These are phyloP conservation scores for Crithidia bombi DNA, from an alignment of 208 protist species.

Conservation along the genomic window DNA sequence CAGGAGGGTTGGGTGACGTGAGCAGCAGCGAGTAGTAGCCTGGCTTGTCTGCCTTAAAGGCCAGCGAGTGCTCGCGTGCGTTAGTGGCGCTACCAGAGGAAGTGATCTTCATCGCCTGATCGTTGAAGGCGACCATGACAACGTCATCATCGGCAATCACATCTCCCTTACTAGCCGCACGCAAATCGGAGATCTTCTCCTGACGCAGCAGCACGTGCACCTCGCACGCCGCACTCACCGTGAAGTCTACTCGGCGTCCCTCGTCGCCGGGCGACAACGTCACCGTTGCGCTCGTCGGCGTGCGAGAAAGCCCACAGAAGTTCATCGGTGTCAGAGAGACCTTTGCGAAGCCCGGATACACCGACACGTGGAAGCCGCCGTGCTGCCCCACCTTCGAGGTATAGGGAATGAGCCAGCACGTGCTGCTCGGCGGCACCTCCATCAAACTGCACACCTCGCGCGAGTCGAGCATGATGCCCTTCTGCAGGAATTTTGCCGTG, in stretches of 20 bases:
- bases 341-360: slow-evolving; percentile 83
- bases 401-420: slow-evolving; percentile 84
- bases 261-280: slow-evolving; percentile 52
- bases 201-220: slow-evolving; percentile 85
- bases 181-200: slow-evolving; percentile 52
- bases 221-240: slow-evolving; percentile 53
- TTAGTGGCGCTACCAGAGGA: slow-evolving; percentile 72
- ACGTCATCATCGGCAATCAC: slow-evolving; percentile 68
- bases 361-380: slow-evolving; percentile 73
- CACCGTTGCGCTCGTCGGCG: slow-evolving; percentile 48
- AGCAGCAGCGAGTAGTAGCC: slow-evolving; percentile 70
- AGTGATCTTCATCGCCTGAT: slow-evolving; percentile 57
- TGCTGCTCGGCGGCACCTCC: slow-evolving; percentile 66
- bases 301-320: slow-evolving; percentile 64
- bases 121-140: slow-evolving; percentile 63
- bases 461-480: slow-evolving; percentile 88
- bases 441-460: slow-evolving; percentile 83
- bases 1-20: slow-evolving; percentile 43
- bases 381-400: slow-evolving; percentile 65
- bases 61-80: slow-evolving; percentile 82
- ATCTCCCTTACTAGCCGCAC: slow-evolving; percentile 47
- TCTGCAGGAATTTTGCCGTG: slow-evolving; percentile 82
- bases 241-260: slow-evolving; percentile 65
- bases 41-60: slow-evolving; percentile 50
- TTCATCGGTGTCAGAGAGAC: slow-evolving; percentile 73